phyloP scores from a whole-genome alignment of 1,284 basidiomycete species.

The Malassezia pachydermatis region DNA sequence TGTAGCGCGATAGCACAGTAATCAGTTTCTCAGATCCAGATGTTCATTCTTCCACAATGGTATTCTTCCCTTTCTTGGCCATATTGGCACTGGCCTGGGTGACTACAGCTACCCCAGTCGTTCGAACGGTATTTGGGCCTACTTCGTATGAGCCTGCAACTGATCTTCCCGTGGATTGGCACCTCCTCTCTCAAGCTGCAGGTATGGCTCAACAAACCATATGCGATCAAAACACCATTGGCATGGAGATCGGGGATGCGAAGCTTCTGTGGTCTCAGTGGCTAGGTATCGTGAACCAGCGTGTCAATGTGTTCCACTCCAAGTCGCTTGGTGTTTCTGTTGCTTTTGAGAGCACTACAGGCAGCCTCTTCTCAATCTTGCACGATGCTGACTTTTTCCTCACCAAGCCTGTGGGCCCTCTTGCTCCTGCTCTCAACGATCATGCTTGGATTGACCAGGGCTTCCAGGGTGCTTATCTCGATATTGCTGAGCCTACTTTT shows the following conservation, averaged over 20 bases:
- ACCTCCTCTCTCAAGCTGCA: not conserved
- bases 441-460: slow-evolving; percentile 23
- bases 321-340: slow-evolving; percentile 25
- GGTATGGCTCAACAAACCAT: not conserved
- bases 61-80: too few species aligned
- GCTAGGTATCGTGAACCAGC: slow-evolving; percentile 22
- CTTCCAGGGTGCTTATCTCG: slow-evolving; percentile 32
- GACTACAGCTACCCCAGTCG: not conserved
- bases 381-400: slow-evolving; percentile 26
- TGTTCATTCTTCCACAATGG: too few species aligned
- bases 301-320: slow-evolving; percentile 27
- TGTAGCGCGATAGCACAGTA: too few species aligned
- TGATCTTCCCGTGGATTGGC: not conserved
- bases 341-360: slow-evolving; percentile 31
- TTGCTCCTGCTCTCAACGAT: slow-evolving; percentile 17
- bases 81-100: not conserved
- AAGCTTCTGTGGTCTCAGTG: slow-evolving; percentile 24
- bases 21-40: too few species aligned
- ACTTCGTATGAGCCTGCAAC: not conserved
- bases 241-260: slow-evolving; percentile 18
- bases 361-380: slow-evolving; percentile 23
- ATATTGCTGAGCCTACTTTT: slow-evolving; percentile 23
- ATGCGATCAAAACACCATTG: not conserved
- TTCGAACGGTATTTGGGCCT: not conserved
- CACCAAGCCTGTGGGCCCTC: slow-evolving; percentile 18